Evolutionary conservation across 2,329 filamentous ascomycete species (phyloP).

Genomic region (Coleophoma eucalyptorum): DNA sequence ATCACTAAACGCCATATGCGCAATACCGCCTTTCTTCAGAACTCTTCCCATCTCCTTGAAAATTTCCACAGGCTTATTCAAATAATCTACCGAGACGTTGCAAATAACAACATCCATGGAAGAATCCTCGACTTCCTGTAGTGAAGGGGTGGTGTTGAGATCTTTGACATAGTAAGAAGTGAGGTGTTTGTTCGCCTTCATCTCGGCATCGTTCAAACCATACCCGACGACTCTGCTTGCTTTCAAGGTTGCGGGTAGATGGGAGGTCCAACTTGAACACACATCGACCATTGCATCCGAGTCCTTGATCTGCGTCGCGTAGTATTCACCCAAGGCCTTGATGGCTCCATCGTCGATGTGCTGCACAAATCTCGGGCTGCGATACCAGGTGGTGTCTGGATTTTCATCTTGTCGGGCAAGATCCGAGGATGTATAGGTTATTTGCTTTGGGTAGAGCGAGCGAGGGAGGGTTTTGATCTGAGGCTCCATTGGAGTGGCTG

Average conservation of each 20-base stretch:
- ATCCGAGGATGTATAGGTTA: constrained; percentile 10
- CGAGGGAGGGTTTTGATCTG: constrained; percentile 14
- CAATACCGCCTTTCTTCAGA: constrained; percentile 36
- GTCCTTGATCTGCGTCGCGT: constrained; percentile 35
- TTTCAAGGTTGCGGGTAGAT: constrained; percentile 26
- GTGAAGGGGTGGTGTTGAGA: constrained; percentile 32
- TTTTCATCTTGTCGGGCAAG: constrained; percentile 17
- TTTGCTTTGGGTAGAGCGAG: constrained; percentile 15
- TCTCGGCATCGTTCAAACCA: constrained; percentile 43
- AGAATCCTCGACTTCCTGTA: constrained; percentile 13
- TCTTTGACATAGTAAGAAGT: constrained; percentile 33
- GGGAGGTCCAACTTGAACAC: constrained; percentile 43
- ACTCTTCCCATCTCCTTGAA: constrained; percentile 34
- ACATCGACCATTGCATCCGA: constrained; percentile 42
- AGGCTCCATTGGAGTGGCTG: neutral
- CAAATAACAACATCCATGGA: constrained; percentile 42
- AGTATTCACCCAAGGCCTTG: constrained; percentile 38
- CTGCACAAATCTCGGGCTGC: constrained; percentile 43
- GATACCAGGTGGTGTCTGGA: constrained; percentile 18
- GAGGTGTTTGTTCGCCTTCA: constrained; percentile 36
- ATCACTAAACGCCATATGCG: constrained; percentile 48
- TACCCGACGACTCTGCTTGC: constrained; percentile 33
- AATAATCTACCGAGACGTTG: constrained; percentile 47
- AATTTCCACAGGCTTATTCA: constrained; percentile 40
- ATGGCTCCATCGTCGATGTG: constrained; percentile 50